A percentile compares a stretch with the other conserved stretches of the same genome.
Evolutionary conservation across 1,284 basidiomycete genomes (phyloP).

Genomic region (Neolentinus lepideus): DNA sequence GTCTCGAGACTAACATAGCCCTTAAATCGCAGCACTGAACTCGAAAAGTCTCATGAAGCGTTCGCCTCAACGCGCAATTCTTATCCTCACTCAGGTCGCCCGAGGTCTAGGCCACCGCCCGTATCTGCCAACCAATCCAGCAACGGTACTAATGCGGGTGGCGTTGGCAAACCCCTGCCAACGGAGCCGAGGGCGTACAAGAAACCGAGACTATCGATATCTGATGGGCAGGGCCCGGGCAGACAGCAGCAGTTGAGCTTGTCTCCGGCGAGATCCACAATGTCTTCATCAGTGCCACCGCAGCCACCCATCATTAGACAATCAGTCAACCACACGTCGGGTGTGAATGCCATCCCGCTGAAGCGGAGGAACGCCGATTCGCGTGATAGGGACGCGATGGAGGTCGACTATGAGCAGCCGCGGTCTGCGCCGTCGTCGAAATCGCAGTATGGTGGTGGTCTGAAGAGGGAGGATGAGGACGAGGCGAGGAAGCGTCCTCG

Average conservation of each 20-base stretch:
- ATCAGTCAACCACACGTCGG: not conserved
- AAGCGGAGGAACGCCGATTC: not conserved
- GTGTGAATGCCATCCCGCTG: not conserved
- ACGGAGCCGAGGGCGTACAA: constrained; percentile 74
- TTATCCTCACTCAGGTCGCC: constrained; percentile 16
- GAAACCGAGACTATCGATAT: constrained; percentile 60
- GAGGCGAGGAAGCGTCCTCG: constrained; percentile 26
- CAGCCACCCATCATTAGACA: not conserved
- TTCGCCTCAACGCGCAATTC: constrained; percentile 29
- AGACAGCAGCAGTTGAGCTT: not conserved
- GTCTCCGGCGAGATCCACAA: not conserved
- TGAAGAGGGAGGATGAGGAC: constrained; percentile 56
- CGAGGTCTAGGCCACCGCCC: constrained; percentile 9
- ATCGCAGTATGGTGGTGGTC: not conserved
- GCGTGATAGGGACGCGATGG: constrained; percentile 21
- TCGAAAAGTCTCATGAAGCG: constrained; percentile 63
- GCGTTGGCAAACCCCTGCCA: constrained; percentile 42
- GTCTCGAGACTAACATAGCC: not conserved
- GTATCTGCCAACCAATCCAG: constrained; percentile 22
- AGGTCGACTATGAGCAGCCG: constrained; percentile 22
- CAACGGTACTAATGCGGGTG: not conserved
- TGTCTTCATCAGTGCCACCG: not conserved
- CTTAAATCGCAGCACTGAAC: constrained; percentile 34
- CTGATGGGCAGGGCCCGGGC: constrained; percentile 8
- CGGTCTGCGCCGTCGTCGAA: constrained; percentile 22